These are phyloP conservation scores for Candida lessepsii DNA, from an alignment of 805 yeast species.

Conservation along the genomic window DNA sequence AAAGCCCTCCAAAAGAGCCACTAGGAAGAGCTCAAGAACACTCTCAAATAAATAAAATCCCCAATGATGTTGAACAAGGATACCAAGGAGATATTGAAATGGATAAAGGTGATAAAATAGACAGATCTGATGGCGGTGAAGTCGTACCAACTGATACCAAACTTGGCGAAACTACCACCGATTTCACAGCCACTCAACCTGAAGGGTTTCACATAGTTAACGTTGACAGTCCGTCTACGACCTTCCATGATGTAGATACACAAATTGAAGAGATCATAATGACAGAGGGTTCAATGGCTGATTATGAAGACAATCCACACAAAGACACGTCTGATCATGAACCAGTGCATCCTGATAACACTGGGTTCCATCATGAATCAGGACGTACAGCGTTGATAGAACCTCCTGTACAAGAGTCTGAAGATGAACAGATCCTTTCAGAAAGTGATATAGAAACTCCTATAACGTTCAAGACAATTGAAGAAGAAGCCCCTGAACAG, in stretches of 20 bases:
- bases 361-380: too few relatives aligned
- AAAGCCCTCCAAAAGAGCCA: not conserved
- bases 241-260: constrained; percentile 1
- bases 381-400: not conserved
- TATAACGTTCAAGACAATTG: constrained; percentile 23
- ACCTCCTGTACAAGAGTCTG: not conserved
- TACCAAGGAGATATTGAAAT: constrained; percentile 5
- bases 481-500: constrained; percentile 25
- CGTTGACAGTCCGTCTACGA: not conserved
- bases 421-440: constrained; percentile 13
- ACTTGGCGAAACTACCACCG: too few relatives aligned
- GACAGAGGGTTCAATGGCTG: constrained; percentile 21
- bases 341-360: too few relatives aligned
- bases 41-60: too few relatives aligned
- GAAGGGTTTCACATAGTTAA: too few relatives aligned
- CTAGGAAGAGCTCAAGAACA: constrained; percentile 1
- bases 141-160: too few relatives aligned
- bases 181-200: too few relatives aligned
- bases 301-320: constrained; percentile 14
- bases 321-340: too few relatives aligned
- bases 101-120: too few relatives aligned
- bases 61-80: too few relatives aligned
- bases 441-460: constrained; percentile 18
- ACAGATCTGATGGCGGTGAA: not conserved
- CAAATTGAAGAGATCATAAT: constrained; percentile 10